Conservation (phyloP, 768 basidiomycete species). For the Dioszegia aurantiaca region DNA sequence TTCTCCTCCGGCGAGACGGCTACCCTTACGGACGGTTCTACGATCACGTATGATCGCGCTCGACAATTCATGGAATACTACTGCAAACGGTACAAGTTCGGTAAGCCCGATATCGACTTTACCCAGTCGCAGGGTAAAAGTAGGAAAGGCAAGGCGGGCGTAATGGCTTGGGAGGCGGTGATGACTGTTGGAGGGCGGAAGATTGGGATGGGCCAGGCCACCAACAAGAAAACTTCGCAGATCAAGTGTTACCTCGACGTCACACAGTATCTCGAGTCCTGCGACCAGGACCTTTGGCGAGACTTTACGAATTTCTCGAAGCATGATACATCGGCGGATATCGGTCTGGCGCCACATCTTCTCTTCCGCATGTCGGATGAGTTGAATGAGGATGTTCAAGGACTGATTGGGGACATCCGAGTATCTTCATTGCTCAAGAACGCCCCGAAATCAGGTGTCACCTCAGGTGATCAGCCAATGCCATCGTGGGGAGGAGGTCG, state of each 20-base stretch:
- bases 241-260: conserved; percentile 81
- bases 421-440: conserved; percentile 66
- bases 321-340: conserved; percentile 58
- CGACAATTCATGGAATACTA: conserved; percentile 94
- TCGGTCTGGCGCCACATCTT: conserved; percentile 70
- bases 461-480: conserved; percentile 20
- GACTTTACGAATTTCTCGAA: conserved; percentile 62
- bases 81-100: conserved; percentile 72
- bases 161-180: conserved; percentile 36
- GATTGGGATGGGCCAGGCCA: conserved; percentile 74
- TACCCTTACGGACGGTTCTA: conserved; percentile 63
- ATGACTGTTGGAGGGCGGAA: conserved; percentile 63
- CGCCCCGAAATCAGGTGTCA: conserved; percentile 21
- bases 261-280: conserved; percentile 76
- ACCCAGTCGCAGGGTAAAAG: conserved; percentile 42
- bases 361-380: conserved; percentile 63
- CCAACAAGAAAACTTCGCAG: conserved; percentile 69
- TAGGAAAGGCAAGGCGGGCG: not conserved
- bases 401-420: conserved; percentile 67
- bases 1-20: conserved; percentile 38
- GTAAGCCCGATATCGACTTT: conserved; percentile 68
- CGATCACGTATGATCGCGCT: conserved; percentile 68
- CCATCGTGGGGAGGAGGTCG: conserved; percentile 22
- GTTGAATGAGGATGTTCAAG: conserved; percentile 68
- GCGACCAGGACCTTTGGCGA: conserved; percentile 77